Percentiles rank a stretch among this genome's conserved stretches.
phyloP scores from a whole-genome alignment of 2,329 filamentous ascomycete species.

The Metarhizium album region DNA sequence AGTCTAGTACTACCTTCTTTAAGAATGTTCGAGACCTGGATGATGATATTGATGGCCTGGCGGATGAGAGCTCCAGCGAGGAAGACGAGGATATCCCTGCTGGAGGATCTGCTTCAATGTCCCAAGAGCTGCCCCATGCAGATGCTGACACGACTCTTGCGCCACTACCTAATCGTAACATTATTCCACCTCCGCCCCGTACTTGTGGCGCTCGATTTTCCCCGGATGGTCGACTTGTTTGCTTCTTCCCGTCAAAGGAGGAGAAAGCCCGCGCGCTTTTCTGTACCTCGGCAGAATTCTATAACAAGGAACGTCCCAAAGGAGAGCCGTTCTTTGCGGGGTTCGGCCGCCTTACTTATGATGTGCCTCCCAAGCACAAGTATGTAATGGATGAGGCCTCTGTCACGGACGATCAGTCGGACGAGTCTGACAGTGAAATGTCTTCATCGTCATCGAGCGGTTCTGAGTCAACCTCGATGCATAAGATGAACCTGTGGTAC shows the following conservation, averaged over 20 bases:
- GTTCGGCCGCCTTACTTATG: conserved; percentile 44
- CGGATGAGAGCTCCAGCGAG: conserved; percentile 75
- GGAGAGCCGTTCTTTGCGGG: conserved; percentile 47
- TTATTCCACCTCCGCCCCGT: conserved; percentile 45
- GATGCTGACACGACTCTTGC: conserved; percentile 44
- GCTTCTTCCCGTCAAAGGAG: conserved; percentile 60
- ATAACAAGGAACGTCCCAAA: conserved; percentile 37
- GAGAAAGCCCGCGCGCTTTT: conserved; percentile 43
- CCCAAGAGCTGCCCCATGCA: conserved; percentile 47
- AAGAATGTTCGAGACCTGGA: conserved; percentile 54
- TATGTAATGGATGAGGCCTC: conserved; percentile 39
- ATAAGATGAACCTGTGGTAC: conserved; percentile 48
- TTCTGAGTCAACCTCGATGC: conserved; percentile 53
- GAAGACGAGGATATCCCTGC: conserved; percentile 51
- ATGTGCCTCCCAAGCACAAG: conserved; percentile 36
- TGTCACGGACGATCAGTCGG: conserved; percentile 37
- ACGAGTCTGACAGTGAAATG: conserved; percentile 37
- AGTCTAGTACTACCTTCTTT: conserved; percentile 49
- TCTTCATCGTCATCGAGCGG: conserved; percentile 44
- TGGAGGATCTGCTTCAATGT: conserved; percentile 47
- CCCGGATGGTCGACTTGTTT: conserved; percentile 50
- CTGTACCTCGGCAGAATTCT: conserved; percentile 33
- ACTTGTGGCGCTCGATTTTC: conserved; percentile 52
- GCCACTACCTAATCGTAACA: conserved; percentile 37
- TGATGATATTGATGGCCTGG: conserved; percentile 43